phyloP scores from a whole-genome alignment of 768 basidiomycete genomes.

The Hericium coralloides region DNA sequence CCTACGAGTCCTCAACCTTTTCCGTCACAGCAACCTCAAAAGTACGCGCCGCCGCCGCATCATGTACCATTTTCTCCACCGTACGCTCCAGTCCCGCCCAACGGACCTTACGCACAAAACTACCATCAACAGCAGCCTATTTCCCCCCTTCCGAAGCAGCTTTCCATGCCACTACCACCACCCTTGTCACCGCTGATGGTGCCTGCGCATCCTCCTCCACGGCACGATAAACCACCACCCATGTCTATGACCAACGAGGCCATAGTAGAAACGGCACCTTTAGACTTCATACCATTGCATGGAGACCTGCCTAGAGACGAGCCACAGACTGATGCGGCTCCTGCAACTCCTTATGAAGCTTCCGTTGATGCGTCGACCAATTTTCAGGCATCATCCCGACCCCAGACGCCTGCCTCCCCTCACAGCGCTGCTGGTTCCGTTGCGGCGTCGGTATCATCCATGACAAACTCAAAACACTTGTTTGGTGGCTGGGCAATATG shows the following conservation, averaged over 20 bases:
- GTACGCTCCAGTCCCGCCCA: constrained; percentile 17
- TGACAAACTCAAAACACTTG: neutral
- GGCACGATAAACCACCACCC: neutral
- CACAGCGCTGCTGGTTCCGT: neutral
- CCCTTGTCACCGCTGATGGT: constrained; percentile 10
- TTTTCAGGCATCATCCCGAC: neutral
- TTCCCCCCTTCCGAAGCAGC: constrained; percentile 57
- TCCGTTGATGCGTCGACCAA: neutral
- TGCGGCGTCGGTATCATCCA: neutral
- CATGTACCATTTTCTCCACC: constrained; percentile 22
- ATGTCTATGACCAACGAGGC: neutral
- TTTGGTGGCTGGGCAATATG: constrained; percentile 49
- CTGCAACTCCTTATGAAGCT: neutral
- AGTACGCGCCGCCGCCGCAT: constrained; percentile 17
- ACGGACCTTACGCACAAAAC: constrained; percentile 28
- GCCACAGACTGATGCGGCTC: neutral
- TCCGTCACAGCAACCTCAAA: constrained; percentile 19
- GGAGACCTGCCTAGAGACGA: neutral
- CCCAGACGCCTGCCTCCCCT: neutral
- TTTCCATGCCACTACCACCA: constrained; percentile 37
- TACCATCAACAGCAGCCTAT: constrained; percentile 40
- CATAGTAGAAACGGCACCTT: neutral
- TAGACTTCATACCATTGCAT: neutral
- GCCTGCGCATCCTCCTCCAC: neutral
- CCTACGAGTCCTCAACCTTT: constrained; percentile 20